Percentiles rank a stretch among this genome's conserved stretches.
phyloP scores from a whole-genome alignment of 225 moss, liverwort and hornwort genomes.

The Anthoceros angustus region DNA sequence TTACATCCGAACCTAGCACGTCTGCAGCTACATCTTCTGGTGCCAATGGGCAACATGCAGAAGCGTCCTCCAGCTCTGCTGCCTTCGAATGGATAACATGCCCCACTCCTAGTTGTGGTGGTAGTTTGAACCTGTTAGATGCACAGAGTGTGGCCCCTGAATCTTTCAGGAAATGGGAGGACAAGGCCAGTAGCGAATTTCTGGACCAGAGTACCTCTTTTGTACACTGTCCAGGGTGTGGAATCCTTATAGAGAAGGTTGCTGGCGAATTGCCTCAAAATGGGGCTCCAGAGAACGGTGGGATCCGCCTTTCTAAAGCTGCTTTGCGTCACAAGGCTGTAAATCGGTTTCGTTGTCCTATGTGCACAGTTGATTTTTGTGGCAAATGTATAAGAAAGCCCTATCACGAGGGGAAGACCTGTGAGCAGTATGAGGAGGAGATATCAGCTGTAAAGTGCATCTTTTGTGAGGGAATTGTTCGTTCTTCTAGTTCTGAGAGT shows the following conservation, averaged over 20 bases:
- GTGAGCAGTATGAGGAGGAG: slow-evolving; percentile 48
- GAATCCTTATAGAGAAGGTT: slow-evolving; percentile 44
- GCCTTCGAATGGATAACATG: slow-evolving; percentile 30
- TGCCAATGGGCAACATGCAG: neutral
- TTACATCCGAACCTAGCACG: too few relatives aligned
- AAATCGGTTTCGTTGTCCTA: slow-evolving; percentile 41
- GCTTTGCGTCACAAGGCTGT: slow-evolving; percentile 47
- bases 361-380: slow-evolving; percentile 48
- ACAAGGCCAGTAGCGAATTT: slow-evolving; percentile 32
- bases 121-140: slow-evolving; percentile 31
- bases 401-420: slow-evolving; percentile 45
- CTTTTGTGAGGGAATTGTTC: slow-evolving; percentile 34
- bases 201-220: slow-evolving; percentile 32
- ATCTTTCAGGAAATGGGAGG: slow-evolving; percentile 49
- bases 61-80: neutral
- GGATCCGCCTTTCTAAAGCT: slow-evolving; percentile 29
- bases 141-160: slow-evolving; percentile 42
- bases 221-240: slow-evolving; percentile 45
- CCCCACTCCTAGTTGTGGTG: slow-evolving; percentile 31
- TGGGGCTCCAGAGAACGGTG: slow-evolving; percentile 37
- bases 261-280: slow-evolving; percentile 33
- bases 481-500: slow-evolving; percentile 17
- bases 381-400: slow-evolving; percentile 43
- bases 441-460: slow-evolving; percentile 35
- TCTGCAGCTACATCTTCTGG: neutral